Conservation (phyloP, 495 filamentous ascomycete species). For the Xylaria telfairii region DNA sequence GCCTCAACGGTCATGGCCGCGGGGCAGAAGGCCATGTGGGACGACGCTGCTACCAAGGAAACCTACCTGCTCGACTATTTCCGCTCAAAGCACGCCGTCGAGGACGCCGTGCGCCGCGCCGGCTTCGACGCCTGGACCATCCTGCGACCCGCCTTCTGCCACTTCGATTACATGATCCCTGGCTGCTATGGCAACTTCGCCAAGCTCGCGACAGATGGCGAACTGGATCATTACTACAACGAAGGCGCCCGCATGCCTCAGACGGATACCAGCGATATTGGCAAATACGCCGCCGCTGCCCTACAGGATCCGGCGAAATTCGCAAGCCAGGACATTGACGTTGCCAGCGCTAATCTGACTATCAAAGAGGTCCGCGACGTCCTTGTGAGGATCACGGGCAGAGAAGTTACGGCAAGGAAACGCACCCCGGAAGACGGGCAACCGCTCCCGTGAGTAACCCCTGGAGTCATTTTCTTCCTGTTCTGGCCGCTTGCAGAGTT, state of each 20-base stretch:
- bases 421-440: background rate
- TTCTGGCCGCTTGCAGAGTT: too few relatives aligned
- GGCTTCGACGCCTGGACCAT: constrained; percentile 54
- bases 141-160: constrained; percentile 41
- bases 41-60: constrained; percentile 27
- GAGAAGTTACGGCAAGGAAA: constrained; percentile 23
- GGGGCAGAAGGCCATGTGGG: constrained; percentile 34
- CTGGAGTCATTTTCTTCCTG: too few relatives aligned
- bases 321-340: constrained; percentile 44
- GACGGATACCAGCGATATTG: constrained; percentile 54
- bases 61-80: constrained; percentile 32
- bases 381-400: constrained; percentile 33
- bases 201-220: constrained; percentile 25
- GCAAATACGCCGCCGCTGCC: constrained; percentile 51
- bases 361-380: constrained; percentile 40
- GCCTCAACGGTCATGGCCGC: constrained; percentile 46
- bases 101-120: constrained; percentile 44
- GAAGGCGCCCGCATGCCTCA: constrained; percentile 45
- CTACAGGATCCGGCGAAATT: constrained; percentile 47
- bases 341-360: constrained; percentile 47
- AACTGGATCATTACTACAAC: constrained; percentile 33
- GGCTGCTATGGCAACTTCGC: constrained; percentile 43
- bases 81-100: constrained; percentile 29
- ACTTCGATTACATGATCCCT: constrained; percentile 45
- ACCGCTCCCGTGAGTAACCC: too few relatives aligned